These are phyloP conservation scores for Elongisporangium anandrum DNA, from an alignment of 352 stramenopile species.

Conservation along the genomic window DNA sequence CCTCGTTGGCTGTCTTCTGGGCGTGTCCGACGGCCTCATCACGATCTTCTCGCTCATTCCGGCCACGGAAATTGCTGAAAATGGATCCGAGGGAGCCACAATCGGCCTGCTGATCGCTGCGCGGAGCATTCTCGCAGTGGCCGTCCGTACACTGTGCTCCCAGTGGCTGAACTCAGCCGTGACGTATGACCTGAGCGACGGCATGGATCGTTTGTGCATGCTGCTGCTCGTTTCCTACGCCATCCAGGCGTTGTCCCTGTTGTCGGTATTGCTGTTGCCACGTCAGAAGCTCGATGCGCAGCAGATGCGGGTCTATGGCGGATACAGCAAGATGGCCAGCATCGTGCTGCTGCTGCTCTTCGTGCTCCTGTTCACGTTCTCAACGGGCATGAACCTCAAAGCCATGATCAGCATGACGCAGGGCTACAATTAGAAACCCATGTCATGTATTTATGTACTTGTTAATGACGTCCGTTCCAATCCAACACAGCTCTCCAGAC, in stretches of 20 bases:
- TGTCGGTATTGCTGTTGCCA: constrained; percentile 50
- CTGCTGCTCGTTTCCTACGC: constrained; percentile 51
- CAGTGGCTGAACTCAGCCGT: constrained; percentile 34
- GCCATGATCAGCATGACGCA: constrained; percentile 28
- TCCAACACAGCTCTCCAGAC: too few species aligned
- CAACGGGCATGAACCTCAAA: constrained; percentile 41
- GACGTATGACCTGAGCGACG: constrained; percentile 16
- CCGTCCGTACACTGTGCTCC: constrained; percentile 48
- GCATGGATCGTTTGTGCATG: constrained; percentile 21
- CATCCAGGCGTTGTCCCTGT: constrained; percentile 47
- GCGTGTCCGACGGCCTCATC: constrained; percentile 57
- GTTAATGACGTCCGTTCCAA: too few species aligned
- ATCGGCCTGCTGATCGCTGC: constrained; percentile 62
- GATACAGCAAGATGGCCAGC: constrained; percentile 48
- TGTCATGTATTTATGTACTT: too few species aligned
- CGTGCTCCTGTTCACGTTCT: constrained; percentile 55
- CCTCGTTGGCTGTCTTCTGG: constrained; percentile 38
- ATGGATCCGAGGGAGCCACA: constrained; percentile 61
- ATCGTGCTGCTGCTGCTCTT: constrained; percentile 52
- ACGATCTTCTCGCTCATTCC: constrained; percentile 70
- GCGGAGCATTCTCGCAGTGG: constrained; percentile 50
- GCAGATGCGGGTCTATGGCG: constrained; percentile 58
- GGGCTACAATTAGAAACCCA: neutral
- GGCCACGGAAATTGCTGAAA: constrained; percentile 65
- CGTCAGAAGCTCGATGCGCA: constrained; percentile 60